phyloP scores from a whole-genome alignment of 2,329 filamentous ascomycete species.

The Fusarium sambucinum region DNA sequence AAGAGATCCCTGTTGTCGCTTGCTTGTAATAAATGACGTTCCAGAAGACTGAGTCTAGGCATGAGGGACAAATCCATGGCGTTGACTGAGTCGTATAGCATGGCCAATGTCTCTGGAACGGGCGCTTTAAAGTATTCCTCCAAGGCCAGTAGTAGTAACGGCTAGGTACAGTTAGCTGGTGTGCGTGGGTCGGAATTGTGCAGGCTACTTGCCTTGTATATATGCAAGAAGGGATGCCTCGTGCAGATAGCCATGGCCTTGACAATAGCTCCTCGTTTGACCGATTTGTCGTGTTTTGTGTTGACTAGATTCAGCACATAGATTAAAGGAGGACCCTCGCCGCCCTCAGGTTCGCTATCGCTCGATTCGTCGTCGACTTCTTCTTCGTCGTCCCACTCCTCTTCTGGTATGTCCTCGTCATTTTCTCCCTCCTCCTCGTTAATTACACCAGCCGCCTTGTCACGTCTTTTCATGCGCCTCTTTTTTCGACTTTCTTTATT shows the following conservation, averaged over 20 bases:
- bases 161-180: slow-evolving; percentile 62
- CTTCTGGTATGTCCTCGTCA: slow-evolving; percentile 59
- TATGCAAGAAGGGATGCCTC: slow-evolving; percentile 95
- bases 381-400: slow-evolving; percentile 63
- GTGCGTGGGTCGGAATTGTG: too few species aligned
- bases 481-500: slow-evolving; percentile 66
- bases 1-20: slow-evolving; percentile 97
- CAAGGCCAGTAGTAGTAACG: slow-evolving; percentile 86
- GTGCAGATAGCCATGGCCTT: slow-evolving; percentile 99
- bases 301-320: slow-evolving; percentile 98
- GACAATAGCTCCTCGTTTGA: slow-evolving; percentile 92
- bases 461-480: slow-evolving; percentile 64
- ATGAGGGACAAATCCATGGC: slow-evolving; percentile 96
- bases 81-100: slow-evolving; percentile 93
- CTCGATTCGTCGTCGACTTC: slow-evolving; percentile 64
- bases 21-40: slow-evolving; percentile 86
- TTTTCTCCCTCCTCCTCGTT: slow-evolving; percentile 59
- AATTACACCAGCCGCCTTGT: slow-evolving; percentile 63
- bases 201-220: slow-evolving; percentile 84
- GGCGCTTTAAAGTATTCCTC: slow-evolving; percentile 98
- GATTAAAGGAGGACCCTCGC: slow-evolving; percentile 90
- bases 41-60: slow-evolving; percentile 84
- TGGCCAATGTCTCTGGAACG: slow-evolving; percentile 85
- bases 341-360: slow-evolving; percentile 74
- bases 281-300: slow-evolving; percentile 94